Evolutionary conservation across 805 yeast species (phyloP), one percentile per base, ranked within the genome.

Genomic region (Grigorovia jiainica): DNA sequence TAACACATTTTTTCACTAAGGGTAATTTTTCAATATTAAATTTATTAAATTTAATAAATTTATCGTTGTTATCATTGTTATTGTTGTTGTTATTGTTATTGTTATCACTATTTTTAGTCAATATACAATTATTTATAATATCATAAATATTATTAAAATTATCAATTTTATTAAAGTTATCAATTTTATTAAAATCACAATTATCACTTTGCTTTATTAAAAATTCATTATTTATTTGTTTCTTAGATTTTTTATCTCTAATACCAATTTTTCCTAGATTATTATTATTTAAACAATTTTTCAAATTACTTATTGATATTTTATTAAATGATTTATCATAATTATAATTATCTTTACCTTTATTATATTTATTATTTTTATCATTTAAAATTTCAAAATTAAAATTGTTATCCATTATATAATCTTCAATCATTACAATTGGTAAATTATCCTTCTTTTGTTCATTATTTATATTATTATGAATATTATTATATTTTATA

Each of bases 1-100:
- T 63, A n/a, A 79, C 75, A 54, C 90, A 82, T 36, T 57, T 58
- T 39, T 61, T 64, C 38, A 68, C 41, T 10, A 21, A 21, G n/a
- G n/a, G n/a, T n/a, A n/a, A n/a, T n/a, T n/a, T n/a, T n/a, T n/a
- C n/a, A n/a, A n/a, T n/a, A n/a, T n/a, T n/a, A n/a, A n/a, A n/a
- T n/a, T n/a, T n/a, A n/a, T n/a, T n/a, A n/a, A n/a, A n/a, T n/a
- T n/a, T n/a, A n/a, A n/a, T n/a, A n/a, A n/a, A n/a, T n/a, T n/a
- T n/a, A n/a, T n/a, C n/a, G n/a, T n/a, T n/a, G n/a, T n/a, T 13
- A 27, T 27, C 31, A 27, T 27, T 7, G 7, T 13, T 27, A 27
- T 13, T 15, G 11, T 13, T 27, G 3, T 13, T 27, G n/a, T 25
- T 21, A 6, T 21, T 25, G 30, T 5, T 25, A 9, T 25, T 25